Conservation (phyloP, 2,329 filamentous ascomycete genomes). For the Sporothrix pseudoabietina region DNA sequence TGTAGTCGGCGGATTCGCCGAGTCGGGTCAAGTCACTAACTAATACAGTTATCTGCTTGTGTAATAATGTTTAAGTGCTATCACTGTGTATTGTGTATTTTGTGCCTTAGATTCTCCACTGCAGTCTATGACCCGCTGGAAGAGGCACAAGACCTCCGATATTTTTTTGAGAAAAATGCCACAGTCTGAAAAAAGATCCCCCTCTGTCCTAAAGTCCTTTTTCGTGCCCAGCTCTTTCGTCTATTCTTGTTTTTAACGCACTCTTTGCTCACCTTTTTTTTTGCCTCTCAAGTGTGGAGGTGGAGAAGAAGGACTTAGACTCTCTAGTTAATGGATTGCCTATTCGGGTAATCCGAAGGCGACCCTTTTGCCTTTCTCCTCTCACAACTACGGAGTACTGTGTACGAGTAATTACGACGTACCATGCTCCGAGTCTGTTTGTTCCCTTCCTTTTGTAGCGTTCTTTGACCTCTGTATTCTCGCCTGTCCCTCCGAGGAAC, state of each 20-base stretch:
- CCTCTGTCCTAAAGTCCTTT: neutral
- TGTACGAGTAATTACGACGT: too few relatives aligned
- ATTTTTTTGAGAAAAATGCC: neutral
- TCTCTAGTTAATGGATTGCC: constrained; percentile 23
- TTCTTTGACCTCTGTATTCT: neutral
- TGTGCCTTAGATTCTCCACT: neutral
- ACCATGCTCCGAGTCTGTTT: neutral
- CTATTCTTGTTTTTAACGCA: neutral
- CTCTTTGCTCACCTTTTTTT: neutral
- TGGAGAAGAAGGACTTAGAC: neutral
- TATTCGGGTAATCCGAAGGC: constrained; percentile 30
- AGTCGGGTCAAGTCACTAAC: neutral
- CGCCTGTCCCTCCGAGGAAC: constrained; percentile 1
- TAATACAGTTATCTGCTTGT: neutral
- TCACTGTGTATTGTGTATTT: neutral
- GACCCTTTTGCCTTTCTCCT: neutral
- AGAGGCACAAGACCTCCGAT: neutral
- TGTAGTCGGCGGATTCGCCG: neutral
- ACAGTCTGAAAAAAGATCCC: neutral
- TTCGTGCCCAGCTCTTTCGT: neutral
- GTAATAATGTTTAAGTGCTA: neutral
- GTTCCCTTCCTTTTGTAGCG: neutral
- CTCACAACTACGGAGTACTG: neutral
- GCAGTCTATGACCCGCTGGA: neutral
- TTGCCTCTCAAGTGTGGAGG: constrained; percentile 5